Percentiles rank a stretch among this genome's conserved stretches.
phyloP scores from a whole-genome alignment of 2,329 filamentous ascomycete species.

The Fusarium continuum region DNA sequence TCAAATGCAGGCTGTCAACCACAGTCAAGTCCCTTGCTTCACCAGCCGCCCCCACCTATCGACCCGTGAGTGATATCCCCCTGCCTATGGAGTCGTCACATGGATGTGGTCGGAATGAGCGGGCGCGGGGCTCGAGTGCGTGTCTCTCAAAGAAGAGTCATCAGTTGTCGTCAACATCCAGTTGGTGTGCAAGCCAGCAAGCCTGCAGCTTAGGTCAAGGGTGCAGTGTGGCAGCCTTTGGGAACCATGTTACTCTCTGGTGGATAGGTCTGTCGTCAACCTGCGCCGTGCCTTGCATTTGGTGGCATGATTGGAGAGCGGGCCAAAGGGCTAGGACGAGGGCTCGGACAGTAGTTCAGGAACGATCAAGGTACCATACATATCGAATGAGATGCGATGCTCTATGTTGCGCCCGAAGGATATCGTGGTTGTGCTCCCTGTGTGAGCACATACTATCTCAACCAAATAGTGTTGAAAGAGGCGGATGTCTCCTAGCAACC shows the following conservation, averaged over 20 bases:
- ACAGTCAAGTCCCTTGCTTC: slow-evolving; percentile 41
- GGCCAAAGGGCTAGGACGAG: slow-evolving; percentile 36
- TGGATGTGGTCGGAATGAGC: slow-evolving; percentile 38
- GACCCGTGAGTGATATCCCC: slow-evolving; percentile 28
- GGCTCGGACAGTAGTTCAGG: slow-evolving; percentile 36
- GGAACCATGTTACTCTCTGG: slow-evolving; percentile 28
- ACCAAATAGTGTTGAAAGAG: neutral
- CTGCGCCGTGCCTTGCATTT: slow-evolving; percentile 45
- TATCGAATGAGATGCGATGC: slow-evolving; percentile 14
- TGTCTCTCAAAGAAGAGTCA: slow-evolving; percentile 23
- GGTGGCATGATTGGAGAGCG: slow-evolving; percentile 42
- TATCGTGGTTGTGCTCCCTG: neutral
- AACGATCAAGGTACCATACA: slow-evolving; percentile 35
- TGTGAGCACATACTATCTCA: neutral
- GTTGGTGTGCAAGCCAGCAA: slow-evolving; percentile 31
- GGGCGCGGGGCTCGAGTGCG: slow-evolving; percentile 33
- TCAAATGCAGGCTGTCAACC: slow-evolving; percentile 11
- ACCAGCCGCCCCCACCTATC: slow-evolving; percentile 28
- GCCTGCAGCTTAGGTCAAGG: slow-evolving; percentile 16
- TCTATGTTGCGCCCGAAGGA: neutral
- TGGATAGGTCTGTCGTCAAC: slow-evolving; percentile 41
- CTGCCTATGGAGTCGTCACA: slow-evolving; percentile 42
- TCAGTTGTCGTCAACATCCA: slow-evolving; percentile 26
- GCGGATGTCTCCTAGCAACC: slow-evolving; percentile 21
- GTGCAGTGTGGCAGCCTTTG: slow-evolving; percentile 28